A percentile compares a stretch with the other conserved stretches of the same genome.
Evolutionary conservation across 164 flowering plant genomes (phyloP).

Genomic region (Brasenia schreberi): DNA sequence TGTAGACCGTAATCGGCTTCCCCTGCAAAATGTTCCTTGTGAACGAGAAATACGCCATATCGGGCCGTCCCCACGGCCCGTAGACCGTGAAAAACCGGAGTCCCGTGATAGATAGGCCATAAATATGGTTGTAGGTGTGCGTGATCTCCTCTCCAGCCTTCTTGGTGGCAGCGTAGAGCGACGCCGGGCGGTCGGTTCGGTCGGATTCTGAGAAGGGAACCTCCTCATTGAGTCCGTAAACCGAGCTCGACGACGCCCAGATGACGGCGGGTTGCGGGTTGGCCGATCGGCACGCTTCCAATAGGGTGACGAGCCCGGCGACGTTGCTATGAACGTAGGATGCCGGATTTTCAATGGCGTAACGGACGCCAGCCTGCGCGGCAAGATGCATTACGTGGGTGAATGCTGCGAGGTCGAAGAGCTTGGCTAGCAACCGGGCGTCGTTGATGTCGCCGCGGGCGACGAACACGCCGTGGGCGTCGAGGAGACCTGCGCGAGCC

Average conservation of each 20-base stretch:
- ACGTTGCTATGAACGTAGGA: conserved; percentile 15
- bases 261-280: conserved; percentile 13
- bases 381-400: conserved; percentile 17
- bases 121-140: conserved; percentile 16
- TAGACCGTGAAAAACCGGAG: conserved; percentile 14
- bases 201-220: conserved; percentile 13
- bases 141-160: conserved; percentile 18
- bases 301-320: conserved; percentile 9
- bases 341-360: conserved; percentile 12
- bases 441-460: conserved; percentile 13
- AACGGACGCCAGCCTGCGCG: conserved; percentile 17
- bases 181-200: conserved; percentile 12
- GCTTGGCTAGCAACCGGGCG: conserved; percentile 11
- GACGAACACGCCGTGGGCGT: conserved; percentile 9
- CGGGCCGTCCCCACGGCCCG: conserved; percentile 18
- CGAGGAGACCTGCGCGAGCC: conserved; percentile 8
- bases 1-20: conserved; percentile 11
- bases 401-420: conserved; percentile 15
- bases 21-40: conserved; percentile 14
- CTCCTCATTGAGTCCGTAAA: conserved; percentile 15
- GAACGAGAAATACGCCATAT: conserved; percentile 15
- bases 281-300: conserved; percentile 12
- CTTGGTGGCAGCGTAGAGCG: conserved; percentile 13
- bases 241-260: conserved; percentile 17
- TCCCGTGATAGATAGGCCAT: conserved; percentile 13